Base-by-base conservation (phyloP, 139 green algal species). In the Coccomyxa sp. region DNA sequence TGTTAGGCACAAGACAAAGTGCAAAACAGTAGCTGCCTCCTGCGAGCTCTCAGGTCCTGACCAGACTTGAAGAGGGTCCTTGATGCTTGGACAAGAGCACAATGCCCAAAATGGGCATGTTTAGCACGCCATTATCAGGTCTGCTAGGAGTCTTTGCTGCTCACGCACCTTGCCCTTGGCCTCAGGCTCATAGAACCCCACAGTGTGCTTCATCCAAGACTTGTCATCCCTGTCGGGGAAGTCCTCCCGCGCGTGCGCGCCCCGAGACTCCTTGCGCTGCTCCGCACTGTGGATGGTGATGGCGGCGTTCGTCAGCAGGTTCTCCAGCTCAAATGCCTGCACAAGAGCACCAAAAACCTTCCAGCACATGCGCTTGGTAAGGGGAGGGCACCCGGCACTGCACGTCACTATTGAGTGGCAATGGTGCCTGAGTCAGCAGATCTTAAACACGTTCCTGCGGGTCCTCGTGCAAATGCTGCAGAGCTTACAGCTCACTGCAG, bases 201-300 rank as follows among this genome's bases (percentile, higher is more conserved):
- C 78, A 8, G 96, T 97, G 91, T 99, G 96, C 91, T 98, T 99
- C 89, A 99, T 98, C 96, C 96, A 99, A 12, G 93, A 76, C 77
- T 93, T 80, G 82, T 99, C 96, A 69, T 98, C 84, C 50, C 96
- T 90, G 38, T 93, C 78, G 0, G 87, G 74, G 84, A 98, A 99
- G 89, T 99, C 96, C 88, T 99, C 96, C 35, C 93, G 92, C 8
- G 96, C 92, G 81, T 99, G 96, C 2, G 96, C 96, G 29, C 96
- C 96, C 54, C 96, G 94, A 3, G 78, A 91, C 86, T 99, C 96
- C 85, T 92, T 95, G 73, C 89, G 85, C 71, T 79, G 78, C 86
- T 91, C 88, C 74, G 87, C 94, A 9, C 70, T 87, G 88, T 97
- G 93, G 89, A 96, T 96, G 31, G 93, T 97, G 54, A 93, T 78